phyloP scores from a whole-genome alignment of 176 grass and related monocot species.

The Tuctoria greenei region DNA sequence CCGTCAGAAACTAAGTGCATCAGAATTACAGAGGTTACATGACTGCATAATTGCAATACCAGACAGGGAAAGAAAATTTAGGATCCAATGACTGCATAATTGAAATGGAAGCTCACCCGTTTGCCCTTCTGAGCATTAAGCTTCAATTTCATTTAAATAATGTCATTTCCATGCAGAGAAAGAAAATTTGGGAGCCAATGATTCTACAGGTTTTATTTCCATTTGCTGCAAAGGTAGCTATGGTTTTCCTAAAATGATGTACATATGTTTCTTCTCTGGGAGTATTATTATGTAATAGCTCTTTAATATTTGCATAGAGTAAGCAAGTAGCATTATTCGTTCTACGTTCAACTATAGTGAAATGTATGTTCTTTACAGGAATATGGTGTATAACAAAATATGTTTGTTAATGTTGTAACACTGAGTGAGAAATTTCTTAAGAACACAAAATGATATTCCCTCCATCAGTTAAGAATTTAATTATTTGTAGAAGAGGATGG shows the following conservation, averaged over 20 bases:
- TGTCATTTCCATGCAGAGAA: constrained; percentile 9
- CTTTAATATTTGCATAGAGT: background rate
- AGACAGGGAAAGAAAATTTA: too few species aligned
- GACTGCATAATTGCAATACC: constrained; percentile 50
- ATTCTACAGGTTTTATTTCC: background rate
- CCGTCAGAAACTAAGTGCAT: constrained; percentile 17
- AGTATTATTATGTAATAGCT: background rate
- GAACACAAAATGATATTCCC: background rate
- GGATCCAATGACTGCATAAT: constrained; percentile 47
- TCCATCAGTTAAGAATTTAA: background rate
- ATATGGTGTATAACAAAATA: too few species aligned
- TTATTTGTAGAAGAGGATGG: background rate
- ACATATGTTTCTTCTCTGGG: background rate
- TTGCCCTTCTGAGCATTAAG: constrained; percentile 17
- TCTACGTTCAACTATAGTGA: too few species aligned
- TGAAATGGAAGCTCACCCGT: constrained; percentile 26
- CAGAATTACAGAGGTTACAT: constrained; percentile 33
- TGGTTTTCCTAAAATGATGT: background rate
- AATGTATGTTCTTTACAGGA: too few species aligned
- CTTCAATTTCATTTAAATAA: constrained; percentile 26
- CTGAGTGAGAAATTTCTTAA: too few species aligned
- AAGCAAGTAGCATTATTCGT: too few species aligned
- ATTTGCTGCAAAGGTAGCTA: background rate
- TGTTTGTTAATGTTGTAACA: too few species aligned
- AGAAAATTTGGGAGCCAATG: background rate